Percentiles rank a stretch among this genome's conserved stretches.
Evolutionary conservation across 371 early-diverging fungal species (phyloP).

Genomic region (Mucor saturninus): DNA sequence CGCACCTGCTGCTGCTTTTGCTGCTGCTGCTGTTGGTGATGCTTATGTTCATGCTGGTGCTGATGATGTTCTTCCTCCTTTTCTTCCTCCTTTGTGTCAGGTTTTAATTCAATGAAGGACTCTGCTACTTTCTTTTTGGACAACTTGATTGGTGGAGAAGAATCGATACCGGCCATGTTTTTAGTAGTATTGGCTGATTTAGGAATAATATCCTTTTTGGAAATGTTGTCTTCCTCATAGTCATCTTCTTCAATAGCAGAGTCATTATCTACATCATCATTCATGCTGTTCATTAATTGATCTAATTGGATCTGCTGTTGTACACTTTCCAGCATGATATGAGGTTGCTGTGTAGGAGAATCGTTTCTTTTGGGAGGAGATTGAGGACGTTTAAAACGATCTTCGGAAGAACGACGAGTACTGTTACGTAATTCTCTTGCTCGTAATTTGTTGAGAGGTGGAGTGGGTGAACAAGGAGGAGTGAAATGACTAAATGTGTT

Average conservation of each 20-base stretch:
- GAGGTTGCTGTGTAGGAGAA: conserved; percentile 10
- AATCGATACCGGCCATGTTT: neutral
- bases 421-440: conserved; percentile 6
- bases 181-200: conserved; percentile 2
- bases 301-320: conserved; percentile 15
- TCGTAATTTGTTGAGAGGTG: neutral
- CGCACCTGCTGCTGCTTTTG: neutral
- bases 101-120: conserved; percentile 1
- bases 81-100: conserved; percentile 6
- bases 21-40: too few species aligned
- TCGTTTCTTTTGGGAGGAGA: conserved; percentile 22
- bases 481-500: neutral
- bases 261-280: conserved; percentile 5
- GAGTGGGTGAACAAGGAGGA: neutral
- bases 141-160: neutral
- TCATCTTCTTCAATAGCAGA: conserved; percentile 13
- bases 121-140: neutral
- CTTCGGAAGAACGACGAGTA: conserved; percentile 7
- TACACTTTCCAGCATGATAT: conserved; percentile 18
- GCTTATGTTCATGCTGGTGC: too few species aligned
- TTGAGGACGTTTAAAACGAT: conserved; percentile 14
- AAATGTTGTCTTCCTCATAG: neutral
- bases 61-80: neutral
- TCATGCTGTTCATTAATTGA: neutral
- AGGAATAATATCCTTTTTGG: neutral